These are phyloP conservation scores for Lipomyces spencermartinsiae DNA, from an alignment of 805 yeast genomes.

Conservation along the genomic window DNA sequence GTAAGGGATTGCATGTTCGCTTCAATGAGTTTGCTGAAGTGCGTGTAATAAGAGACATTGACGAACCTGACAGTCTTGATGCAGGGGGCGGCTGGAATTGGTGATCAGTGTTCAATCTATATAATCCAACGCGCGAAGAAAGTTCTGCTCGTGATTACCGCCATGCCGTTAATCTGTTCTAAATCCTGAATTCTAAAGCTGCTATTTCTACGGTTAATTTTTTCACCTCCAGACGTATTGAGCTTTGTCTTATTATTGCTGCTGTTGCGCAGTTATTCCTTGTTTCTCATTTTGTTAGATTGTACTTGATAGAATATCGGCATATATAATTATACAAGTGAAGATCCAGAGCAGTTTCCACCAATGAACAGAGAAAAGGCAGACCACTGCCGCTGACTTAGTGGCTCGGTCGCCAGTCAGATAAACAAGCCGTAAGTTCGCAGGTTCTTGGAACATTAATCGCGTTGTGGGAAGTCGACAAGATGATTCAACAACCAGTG, in stretches of 20 bases:
- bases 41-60: constrained; percentile 3
- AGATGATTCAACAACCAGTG: too few relatives aligned
- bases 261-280: background rate
- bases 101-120: background rate
- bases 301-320: background rate
- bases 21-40: constrained; percentile 9
- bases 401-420: background rate
- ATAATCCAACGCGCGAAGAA: background rate
- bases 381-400: background rate
- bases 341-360: background rate
- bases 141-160: background rate
- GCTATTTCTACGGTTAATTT: background rate
- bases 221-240: background rate
- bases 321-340: background rate
- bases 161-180: background rate
- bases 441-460: too few relatives aligned
- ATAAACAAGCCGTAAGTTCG: too few relatives aligned
- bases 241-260: background rate
- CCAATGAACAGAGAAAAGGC: too few relatives aligned
- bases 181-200: background rate
- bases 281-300: background rate
- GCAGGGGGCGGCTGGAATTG: background rate
- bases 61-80: background rate
- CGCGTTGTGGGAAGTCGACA: too few relatives aligned
- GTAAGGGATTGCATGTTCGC: constrained; percentile 1